Evolutionary conservation across 2,329 filamentous ascomycete species (phyloP).

Genomic region (Penicillium palitans): DNA sequence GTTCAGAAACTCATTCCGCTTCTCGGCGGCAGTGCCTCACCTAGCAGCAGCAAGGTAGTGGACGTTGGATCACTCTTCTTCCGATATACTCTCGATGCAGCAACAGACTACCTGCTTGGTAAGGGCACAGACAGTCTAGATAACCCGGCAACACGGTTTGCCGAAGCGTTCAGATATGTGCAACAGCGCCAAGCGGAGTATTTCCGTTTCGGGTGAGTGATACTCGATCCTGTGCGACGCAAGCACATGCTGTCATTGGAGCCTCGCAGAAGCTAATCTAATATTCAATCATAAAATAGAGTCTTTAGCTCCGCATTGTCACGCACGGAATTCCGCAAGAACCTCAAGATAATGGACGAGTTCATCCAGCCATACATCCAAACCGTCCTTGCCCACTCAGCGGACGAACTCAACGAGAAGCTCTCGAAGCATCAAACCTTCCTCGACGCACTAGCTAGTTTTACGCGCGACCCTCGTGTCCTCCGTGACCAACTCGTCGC

Average conservation of each 20-base stretch:
- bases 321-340: conserved; percentile 61
- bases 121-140: conserved; percentile 64
- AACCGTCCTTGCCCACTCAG: conserved; percentile 65
- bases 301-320: conserved; percentile 65
- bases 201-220: conserved; percentile 59
- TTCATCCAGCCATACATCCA: conserved; percentile 81
- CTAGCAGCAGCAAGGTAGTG: conserved; percentile 49
- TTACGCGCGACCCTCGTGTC: conserved; percentile 65
- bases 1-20: conserved; percentile 69
- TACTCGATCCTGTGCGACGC: not conserved
- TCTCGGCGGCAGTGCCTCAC: conserved; percentile 54
- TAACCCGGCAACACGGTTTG: conserved; percentile 69
- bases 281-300: conserved; percentile 36
- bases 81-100: conserved; percentile 77
- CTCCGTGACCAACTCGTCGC: conserved; percentile 83
- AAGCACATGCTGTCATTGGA: conserved; percentile 1
- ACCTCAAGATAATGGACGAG: conserved; percentile 68
- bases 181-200: conserved; percentile 71
- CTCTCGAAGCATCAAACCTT: conserved; percentile 75
- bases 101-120: conserved; percentile 83
- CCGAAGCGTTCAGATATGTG: conserved; percentile 77
- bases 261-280: conserved; percentile 9
- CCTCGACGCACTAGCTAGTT: conserved; percentile 77
- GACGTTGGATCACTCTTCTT: conserved; percentile 79
- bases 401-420: conserved; percentile 71